Evolutionary conservation across 2,329 filamentous ascomycete species (phyloP), one percentile per base, ranked within the genome.

Genomic region (Podosphaera fusca): DNA sequence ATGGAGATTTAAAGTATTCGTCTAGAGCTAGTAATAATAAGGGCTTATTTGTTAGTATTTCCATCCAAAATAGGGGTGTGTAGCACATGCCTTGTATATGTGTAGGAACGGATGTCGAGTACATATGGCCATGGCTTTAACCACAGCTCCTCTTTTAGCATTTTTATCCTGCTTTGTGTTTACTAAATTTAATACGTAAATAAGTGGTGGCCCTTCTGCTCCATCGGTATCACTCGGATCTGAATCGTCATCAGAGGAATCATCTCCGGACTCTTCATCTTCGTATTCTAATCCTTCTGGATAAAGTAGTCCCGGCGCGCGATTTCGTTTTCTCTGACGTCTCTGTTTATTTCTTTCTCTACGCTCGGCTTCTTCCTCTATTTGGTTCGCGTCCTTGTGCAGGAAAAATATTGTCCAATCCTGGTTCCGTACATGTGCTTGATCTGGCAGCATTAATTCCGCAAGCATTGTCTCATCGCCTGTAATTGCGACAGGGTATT

Each of bases 401-500:
- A 98, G 69, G 68, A 98, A 98, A 73, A 98, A 98, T 57, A 96
- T 95, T 47, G 92, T 98, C 92, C 92, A 98, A 69, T 98, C 92
- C 70, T 96, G 89, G 66, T 85, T 90, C 45, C 92, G 80, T 60
- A 92, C 81, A 71, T 98, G 92, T 30, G 90, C 88, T 70, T 96
- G 90, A 70, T 98, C 92, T 0, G 92, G 92, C 68, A 98, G 73
- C 92, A 98, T 98, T 66, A 98, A 79, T 73, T 98, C 92, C 5
- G 92, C 92, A 66, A 98, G 72, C 89, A 96, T 96, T 66, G 94
- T 85, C 72, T 98, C 92, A 68, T 98, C 90, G 36, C 92, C 90
- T 55, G 88, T 95, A 60, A 98, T 96, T 55, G 90, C 82, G 47
- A 87, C 83, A 0, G 92, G 92, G 67, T 90, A 98, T 68, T 98